Evolutionary conservation across 1,284 basidiomycete genomes (phyloP), one percentile per base, ranked within the genome.

Genomic region (Fomitiporia mediterranea): DNA sequence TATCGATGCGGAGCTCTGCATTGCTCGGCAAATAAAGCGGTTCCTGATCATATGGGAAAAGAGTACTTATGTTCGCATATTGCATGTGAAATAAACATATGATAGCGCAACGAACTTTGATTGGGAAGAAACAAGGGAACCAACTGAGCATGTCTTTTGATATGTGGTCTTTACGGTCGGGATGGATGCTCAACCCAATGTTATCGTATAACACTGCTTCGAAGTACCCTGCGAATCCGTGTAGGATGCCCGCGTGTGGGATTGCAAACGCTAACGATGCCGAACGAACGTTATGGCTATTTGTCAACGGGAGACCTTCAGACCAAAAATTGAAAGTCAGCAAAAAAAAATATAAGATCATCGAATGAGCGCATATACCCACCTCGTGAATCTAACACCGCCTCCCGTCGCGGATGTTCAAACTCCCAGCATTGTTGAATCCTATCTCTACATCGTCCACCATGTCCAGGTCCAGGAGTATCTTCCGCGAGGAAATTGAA

Each of bases 371-470:
- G 53, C 46, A 56, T 64, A 25, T 25, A 38, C 74, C 58, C 61
- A 89, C 93, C 92, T 70, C 76, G 75, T 17, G 78, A 70, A 68
- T 94, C 84, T 4, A 94, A 70, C 0, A 90, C 81, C 0, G 86
- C 77, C 65, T 94, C 91, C 51, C 80, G 79, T 58, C 91, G 75
- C 0, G 94, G 94, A 74, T 99, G 97, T 63, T 93, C 93, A 70
- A 98, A 99, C 60, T 91, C 87, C 97, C 97, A 99, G 65, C 94
- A 97, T 64, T 94, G 91, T 70, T 99, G 97, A 30, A 98, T 81
- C 63, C 83, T 83, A 4, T 86, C 80, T 6, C 91, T 91, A 70
- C 90, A 93, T 49, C 81, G 76, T 80, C 82, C 60, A 77, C 74
- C 51, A 72, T 63, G 57, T 48, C 71, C 55, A 42, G 80, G 66